phyloP scores from a whole-genome alignment of 352 stramenopile genomes.

The Phytophthora pini region DNA sequence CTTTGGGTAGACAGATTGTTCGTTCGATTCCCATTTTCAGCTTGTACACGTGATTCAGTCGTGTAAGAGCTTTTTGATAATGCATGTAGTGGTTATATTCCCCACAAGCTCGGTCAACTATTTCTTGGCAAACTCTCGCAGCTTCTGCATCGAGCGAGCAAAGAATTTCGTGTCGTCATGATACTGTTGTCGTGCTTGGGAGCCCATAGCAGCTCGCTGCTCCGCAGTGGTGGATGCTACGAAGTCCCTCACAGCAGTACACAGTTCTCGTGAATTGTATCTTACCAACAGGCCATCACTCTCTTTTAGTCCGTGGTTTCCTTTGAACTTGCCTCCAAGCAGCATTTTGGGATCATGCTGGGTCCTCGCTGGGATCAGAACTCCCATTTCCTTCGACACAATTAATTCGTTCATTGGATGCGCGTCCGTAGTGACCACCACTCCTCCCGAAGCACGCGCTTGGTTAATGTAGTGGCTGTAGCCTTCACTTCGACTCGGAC shows the following conservation, averaged over 20 bases:
- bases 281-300: conserved; percentile 7
- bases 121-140: conserved; percentile 26
- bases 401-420: conserved; percentile 65
- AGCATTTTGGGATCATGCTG: conserved; percentile 17
- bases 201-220: conserved; percentile 28
- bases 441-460: conserved; percentile 40
- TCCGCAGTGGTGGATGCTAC: conserved; percentile 28
- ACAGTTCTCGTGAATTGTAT: conserved; percentile 16
- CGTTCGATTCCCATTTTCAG: no score
- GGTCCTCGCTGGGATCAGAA: conserved; percentile 25
- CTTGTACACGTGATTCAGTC: no score
- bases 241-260: conserved; percentile 35
- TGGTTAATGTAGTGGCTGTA: conserved; percentile 73
- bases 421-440: conserved; percentile 48
- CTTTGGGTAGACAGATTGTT: no score
- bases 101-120: background rate
- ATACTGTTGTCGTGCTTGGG: conserved; percentile 38
- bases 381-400: conserved; percentile 39
- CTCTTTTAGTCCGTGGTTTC: conserved; percentile 27
- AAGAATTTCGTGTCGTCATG: conserved; percentile 53
- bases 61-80: no score
- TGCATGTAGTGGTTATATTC: conserved; percentile 2
- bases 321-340: conserved; percentile 24
- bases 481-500: conserved; percentile 55
- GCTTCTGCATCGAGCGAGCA: conserved; percentile 33